Percentiles rank a stretch among this genome's conserved stretches.
Evolutionary conservation across 805 yeast genomes (phyloP).

Genomic region (Lipomyces oligophaga): DNA sequence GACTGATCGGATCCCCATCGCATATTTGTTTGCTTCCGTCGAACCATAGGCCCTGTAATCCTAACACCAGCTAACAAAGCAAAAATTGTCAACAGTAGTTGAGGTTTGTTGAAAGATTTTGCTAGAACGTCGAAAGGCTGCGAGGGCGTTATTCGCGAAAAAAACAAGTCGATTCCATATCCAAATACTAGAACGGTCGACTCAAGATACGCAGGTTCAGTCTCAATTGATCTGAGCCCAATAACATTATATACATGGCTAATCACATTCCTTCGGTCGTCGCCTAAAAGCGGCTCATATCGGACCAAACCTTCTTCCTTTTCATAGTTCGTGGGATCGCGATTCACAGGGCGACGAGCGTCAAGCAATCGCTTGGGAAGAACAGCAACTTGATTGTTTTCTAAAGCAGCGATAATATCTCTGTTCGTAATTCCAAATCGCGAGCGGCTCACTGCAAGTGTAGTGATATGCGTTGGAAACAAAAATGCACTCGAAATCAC

Average conservation of each 20-base stretch:
- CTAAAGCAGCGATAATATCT: slow-evolving; percentile 56
- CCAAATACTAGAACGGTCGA: slow-evolving; percentile 70
- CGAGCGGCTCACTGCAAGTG: slow-evolving; percentile 54
- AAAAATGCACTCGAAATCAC: slow-evolving; percentile 55
- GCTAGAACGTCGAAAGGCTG: slow-evolving; percentile 75
- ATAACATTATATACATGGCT: slow-evolving; percentile 50
- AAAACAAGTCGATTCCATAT: slow-evolving; percentile 67
- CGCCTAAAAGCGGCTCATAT: slow-evolving; percentile 59
- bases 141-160: slow-evolving; percentile 76
- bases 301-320: slow-evolving; percentile 58
- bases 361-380: slow-evolving; percentile 68
- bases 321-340: slow-evolving; percentile 50
- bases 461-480: slow-evolving; percentile 55
- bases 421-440: slow-evolving; percentile 65
- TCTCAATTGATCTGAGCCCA: slow-evolving; percentile 32
- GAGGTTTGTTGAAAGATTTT: slow-evolving; percentile 60
- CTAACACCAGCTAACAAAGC: slow-evolving; percentile 48
- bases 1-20: slow-evolving; percentile 44
- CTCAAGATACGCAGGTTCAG: slow-evolving; percentile 63
- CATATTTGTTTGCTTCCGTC: slow-evolving; percentile 49
- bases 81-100: slow-evolving; percentile 57
- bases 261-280: slow-evolving; percentile 48
- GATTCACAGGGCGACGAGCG: slow-evolving; percentile 63
- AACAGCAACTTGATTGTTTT: slow-evolving; percentile 53
- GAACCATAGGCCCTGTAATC: slow-evolving; percentile 56